Evolutionary conservation across 2,329 filamentous ascomycete species (phyloP).

Genomic region (Aspergillus ochraceus): DNA sequence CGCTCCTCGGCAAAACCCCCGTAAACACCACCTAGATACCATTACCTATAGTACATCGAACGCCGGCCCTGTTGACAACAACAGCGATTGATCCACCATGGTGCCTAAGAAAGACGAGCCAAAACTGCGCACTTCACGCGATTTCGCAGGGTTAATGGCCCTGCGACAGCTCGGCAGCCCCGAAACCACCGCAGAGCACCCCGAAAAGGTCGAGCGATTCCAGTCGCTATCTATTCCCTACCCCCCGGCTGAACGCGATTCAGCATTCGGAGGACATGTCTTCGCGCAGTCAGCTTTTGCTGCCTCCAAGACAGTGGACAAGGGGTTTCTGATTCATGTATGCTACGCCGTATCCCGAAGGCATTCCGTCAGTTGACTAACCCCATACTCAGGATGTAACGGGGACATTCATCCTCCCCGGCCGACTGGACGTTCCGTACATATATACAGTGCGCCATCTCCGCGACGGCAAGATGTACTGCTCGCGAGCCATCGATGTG

Average conservation of each 20-base stretch:
- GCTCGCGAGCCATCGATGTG: slow-evolving; percentile 53
- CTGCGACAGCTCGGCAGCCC: slow-evolving; percentile 27
- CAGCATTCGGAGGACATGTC: slow-evolving; percentile 58
- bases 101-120: slow-evolving; percentile 10
- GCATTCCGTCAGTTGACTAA: background rate
- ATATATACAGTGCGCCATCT: slow-evolving; percentile 53
- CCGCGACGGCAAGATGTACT: slow-evolving; percentile 54
- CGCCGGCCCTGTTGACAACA: background rate
- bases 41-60: background rate
- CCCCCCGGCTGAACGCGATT: slow-evolving; percentile 42
- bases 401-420: slow-evolving; percentile 53
- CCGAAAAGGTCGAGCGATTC: slow-evolving; percentile 33
- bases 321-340: slow-evolving; percentile 55
- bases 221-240: slow-evolving; percentile 35
- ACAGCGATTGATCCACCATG: slow-evolving; percentile 13
- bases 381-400: slow-evolving; percentile 46
- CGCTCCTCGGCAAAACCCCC: background rate
- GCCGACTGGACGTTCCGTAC: slow-evolving; percentile 50
- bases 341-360: slow-evolving; percentile 12
- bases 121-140: slow-evolving; percentile 15
- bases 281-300: slow-evolving; percentile 60
- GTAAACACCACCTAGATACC: no score
- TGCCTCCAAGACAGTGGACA: slow-evolving; percentile 53
- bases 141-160: slow-evolving; percentile 34
- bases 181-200: slow-evolving; percentile 11